phyloP scores from a whole-genome alignment of 441 rosid species.

The Erodium texanum region DNA sequence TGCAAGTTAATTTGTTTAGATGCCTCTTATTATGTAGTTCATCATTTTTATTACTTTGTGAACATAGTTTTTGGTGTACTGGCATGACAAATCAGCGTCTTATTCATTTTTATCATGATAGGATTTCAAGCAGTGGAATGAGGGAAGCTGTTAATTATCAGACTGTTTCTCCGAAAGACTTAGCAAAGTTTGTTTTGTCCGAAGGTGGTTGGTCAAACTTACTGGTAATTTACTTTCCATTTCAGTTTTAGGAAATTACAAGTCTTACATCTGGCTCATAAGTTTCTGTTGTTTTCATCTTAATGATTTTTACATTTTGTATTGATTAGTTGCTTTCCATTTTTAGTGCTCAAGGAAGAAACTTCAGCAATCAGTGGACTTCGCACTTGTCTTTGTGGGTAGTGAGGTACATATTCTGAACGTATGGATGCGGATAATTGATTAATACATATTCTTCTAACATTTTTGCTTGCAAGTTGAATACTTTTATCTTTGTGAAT shows the following conservation, averaged over 20 bases:
- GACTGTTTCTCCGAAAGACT: slow-evolving; percentile 60
- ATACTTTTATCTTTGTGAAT: not conserved
- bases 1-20: not conserved
- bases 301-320: not conserved
- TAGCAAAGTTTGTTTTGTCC: slow-evolving; percentile 53
- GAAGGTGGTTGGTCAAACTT: slow-evolving; percentile 77
- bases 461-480: not conserved
- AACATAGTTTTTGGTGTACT: not conserved
- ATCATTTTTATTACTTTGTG: not conserved
- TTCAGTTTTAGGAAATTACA: not conserved
- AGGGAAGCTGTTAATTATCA: slow-evolving; percentile 55
- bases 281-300: not conserved
- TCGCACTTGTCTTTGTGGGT: slow-evolving; percentile 64
- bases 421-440: not conserved
- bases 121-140: slow-evolving; percentile 27
- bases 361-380: slow-evolving; percentile 41
- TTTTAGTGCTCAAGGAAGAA: slow-evolving; percentile 50
- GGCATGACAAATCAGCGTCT: slow-evolving; percentile 5
- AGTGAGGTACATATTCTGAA: slow-evolving; percentile 36
- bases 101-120: slow-evolving; percentile 15
- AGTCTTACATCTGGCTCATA: too few relatives aligned
- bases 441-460: not conserved
- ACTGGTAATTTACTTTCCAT: slow-evolving; percentile 37
- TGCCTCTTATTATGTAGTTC: not conserved
- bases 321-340: not conserved